These are phyloP conservation scores for Nicotiana rustica DNA, from an alignment of 305 asterid species.

Conservation along the genomic window DNA sequence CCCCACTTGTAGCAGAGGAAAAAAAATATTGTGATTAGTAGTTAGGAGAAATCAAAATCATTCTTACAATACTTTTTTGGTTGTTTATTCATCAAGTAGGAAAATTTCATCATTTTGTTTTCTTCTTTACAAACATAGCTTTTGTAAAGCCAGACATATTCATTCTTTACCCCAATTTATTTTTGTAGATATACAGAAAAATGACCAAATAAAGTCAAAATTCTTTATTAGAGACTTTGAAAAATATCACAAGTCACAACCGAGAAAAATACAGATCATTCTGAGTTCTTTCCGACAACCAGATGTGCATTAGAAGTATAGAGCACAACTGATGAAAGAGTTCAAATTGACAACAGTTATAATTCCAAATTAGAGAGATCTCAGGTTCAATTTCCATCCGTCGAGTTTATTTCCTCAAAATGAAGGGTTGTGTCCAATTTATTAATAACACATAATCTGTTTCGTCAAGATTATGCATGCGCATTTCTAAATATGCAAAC, in stretches of 20 bases:
- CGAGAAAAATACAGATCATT: too few relatives aligned
- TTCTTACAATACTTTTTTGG: not conserved
- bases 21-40: conserved; percentile 16
- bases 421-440: too few relatives aligned
- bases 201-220: conserved; percentile 1
- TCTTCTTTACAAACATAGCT: not conserved
- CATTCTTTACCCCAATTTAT: not conserved
- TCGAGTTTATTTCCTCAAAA: too few relatives aligned
- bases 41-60: not conserved
- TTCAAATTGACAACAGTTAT: too few relatives aligned
- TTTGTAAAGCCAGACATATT: not conserved
- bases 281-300: not conserved
- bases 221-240: not conserved
- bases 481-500: too few relatives aligned
- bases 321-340: too few relatives aligned
- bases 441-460: too few relatives aligned
- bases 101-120: not conserved
- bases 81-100: not conserved
- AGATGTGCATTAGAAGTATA: too few relatives aligned
- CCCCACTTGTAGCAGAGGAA: not conserved
- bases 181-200: not conserved
- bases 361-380: too few relatives aligned
- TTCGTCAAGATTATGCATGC: too few relatives aligned
- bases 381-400: too few relatives aligned
- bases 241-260: not conserved